Base-by-base conservation (phyloP, 768 basidiomycete genomes). In the Stropharia rugosoannulata region DNA sequence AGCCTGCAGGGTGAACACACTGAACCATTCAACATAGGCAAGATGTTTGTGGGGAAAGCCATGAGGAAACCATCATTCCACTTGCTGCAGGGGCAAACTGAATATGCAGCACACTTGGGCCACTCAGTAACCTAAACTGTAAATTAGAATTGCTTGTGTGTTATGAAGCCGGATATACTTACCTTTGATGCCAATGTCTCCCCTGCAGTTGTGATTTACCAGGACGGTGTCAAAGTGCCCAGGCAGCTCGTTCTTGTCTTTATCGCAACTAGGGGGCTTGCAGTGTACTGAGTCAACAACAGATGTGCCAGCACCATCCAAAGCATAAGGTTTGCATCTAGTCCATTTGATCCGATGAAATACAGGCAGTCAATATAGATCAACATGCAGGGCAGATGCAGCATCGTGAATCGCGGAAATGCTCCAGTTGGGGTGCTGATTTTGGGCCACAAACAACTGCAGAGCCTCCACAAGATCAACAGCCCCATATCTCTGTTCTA, bases 271-370 rank as follows among this genome's bases (percentile, higher is more conserved):
- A 10, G 2, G 10, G 2, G 42, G 18, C 10, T 43, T 3, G 6
- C 42, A 43, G 16, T 43, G 42, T 9, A 43, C 22, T 19, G 42
- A 43, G 16, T 43, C 42, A 5, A 16, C 13, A 13, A 19, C 22
- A 2, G 42, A 15, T 15, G 9, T 8, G 6, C 16, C 12, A 2
- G 10, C 22, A 2, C 12, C 22, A 19, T 19, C 2, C n/a, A 8
- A 8, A 9, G 8, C 37, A 15, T 38, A 8, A 15, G 15, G 37
- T 38, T 8, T 38, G 9, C 9, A 4, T 4, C 32, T 36, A 11
- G 13, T 19, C 36, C 73, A 75, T 55, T 74, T 74, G 37, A 75
- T 65, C 9, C 64, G 67, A 56, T 77, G 70, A 49, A 59, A 79
- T 1, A 73, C 65, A 0, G 68, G 58, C 1, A 79, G 49, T 4